These are phyloP conservation scores for Gossypium schwendimanii DNA, from an alignment of 441 rosid genomes.

Conservation along the genomic window DNA sequence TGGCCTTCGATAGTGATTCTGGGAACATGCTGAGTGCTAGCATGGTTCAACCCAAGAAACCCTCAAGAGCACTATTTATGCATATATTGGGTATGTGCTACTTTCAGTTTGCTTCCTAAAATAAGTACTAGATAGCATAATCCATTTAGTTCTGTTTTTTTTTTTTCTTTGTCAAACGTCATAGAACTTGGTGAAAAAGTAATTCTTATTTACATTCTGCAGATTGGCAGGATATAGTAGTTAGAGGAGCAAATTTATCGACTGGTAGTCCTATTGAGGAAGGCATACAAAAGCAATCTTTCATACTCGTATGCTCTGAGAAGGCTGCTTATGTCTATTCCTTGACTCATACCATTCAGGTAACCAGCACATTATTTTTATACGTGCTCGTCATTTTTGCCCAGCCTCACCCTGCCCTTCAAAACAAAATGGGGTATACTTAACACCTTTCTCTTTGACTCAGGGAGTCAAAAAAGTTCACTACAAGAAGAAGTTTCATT, in stretches of 20 bases:
- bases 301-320: constrained; percentile 69
- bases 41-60: constrained; percentile 72
- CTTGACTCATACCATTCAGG: constrained; percentile 62
- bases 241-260: constrained; percentile 25
- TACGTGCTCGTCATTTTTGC: not conserved
- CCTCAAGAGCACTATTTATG: constrained; percentile 71
- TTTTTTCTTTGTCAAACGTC: not conserved
- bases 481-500: constrained; percentile 76
- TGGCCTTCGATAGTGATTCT: constrained; percentile 62
- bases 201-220: constrained; percentile 13
- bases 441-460: constrained; percentile 1
- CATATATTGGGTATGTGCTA: constrained; percentile 56
- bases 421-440: not conserved
- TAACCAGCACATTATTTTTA: constrained; percentile 16
- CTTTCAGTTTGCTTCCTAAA: constrained; percentile 7
- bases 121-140: not conserved
- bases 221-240: constrained; percentile 47
- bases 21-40: constrained; percentile 59
- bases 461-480: constrained; percentile 78
- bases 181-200: not conserved
- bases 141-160: not conserved
- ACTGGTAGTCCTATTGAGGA: constrained; percentile 40
- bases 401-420: not conserved
- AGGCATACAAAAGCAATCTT: constrained; percentile 38
- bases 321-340: constrained; percentile 81